Evolutionary conservation across 176 grass and related monocot species (phyloP).

Genomic region (Neostapfia colusana): DNA sequence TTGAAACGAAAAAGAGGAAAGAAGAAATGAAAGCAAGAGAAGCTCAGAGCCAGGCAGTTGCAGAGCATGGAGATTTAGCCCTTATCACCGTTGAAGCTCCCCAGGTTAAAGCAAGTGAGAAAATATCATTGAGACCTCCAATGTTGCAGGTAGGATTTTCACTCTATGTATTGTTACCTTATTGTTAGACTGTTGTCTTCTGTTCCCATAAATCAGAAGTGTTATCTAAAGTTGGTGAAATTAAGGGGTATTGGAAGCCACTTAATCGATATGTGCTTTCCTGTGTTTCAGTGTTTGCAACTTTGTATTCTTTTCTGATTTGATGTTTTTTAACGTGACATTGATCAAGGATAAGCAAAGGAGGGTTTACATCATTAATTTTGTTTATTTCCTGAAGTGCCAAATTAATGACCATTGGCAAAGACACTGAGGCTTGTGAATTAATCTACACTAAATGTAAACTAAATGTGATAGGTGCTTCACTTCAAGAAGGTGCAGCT

Average conservation of each 20-base stretch:
- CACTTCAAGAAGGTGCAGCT: background rate
- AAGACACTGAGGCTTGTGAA: constrained; percentile 8
- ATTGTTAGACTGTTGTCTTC: constrained; percentile 23
- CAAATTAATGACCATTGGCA: background rate
- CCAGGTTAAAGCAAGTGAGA: constrained; percentile 63
- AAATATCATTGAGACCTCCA: constrained; percentile 82
- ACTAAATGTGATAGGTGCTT: background rate
- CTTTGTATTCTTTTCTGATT: background rate
- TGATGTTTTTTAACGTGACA: background rate
- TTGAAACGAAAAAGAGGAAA: constrained; percentile 92
- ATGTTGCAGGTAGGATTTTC: constrained; percentile 85
- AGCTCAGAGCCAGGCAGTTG: constrained; percentile 71
- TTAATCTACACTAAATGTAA: background rate
- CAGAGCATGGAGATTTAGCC: constrained; percentile 87
- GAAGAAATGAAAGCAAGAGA: constrained; percentile 97
- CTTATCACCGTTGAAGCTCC: constrained; percentile 85
- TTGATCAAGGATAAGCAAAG: background rate
- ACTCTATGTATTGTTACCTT: constrained; percentile 25
- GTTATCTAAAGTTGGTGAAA: constrained; percentile 8
- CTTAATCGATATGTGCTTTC: background rate
- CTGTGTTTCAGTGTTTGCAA: constrained; percentile 8
- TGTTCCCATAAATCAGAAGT: background rate
- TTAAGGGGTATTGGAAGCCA: background rate
- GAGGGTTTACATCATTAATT: background rate
- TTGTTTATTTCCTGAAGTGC: background rate